Percentiles rank a stretch among this genome's conserved stretches.
Conservation (phyloP, 495 filamentous ascomycete species). For the Lindgomyces ingoldianus region DNA sequence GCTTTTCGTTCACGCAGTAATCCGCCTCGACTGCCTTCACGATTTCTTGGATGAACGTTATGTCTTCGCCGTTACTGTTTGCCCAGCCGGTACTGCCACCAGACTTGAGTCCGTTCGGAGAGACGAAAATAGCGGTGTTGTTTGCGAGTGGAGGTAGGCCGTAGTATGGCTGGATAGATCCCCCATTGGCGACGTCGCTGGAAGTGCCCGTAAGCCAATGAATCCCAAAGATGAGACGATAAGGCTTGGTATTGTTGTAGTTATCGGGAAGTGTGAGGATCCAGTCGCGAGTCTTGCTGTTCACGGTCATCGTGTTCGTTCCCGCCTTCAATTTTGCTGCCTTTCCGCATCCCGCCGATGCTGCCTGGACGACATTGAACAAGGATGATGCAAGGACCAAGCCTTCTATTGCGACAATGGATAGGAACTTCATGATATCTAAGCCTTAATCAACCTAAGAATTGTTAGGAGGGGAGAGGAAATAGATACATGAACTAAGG, state of each 20-base stretch:
- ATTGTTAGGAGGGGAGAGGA: too few relatives aligned
- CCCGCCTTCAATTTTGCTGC: constrained; percentile 42
- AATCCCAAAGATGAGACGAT: constrained; percentile 49
- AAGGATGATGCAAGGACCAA: too few relatives aligned
- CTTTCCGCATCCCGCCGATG: constrained; percentile 49
- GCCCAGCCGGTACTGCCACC: constrained; percentile 45
- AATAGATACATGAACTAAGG: too few relatives aligned
- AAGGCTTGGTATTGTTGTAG: constrained; percentile 47
- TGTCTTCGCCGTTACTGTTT: constrained; percentile 50
- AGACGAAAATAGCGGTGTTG: constrained; percentile 48
- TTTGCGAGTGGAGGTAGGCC: constrained; percentile 45
- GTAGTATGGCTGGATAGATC: constrained; percentile 44
- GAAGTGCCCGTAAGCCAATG: constrained; percentile 49
- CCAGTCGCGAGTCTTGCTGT: constrained; percentile 36
- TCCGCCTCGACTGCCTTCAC: constrained; percentile 46
- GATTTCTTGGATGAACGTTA: constrained; percentile 48
- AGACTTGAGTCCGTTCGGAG: constrained; percentile 47
- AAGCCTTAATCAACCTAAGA: too few relatives aligned
- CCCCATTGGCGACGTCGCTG: constrained; percentile 40
- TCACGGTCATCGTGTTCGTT: constrained; percentile 38
- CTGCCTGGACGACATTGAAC: background rate
- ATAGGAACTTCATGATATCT: too few relatives aligned
- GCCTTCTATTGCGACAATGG: too few relatives aligned
- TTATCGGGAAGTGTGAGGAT: constrained; percentile 46
- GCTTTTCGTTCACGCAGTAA: constrained; percentile 50